These are phyloP conservation scores for Ganoderma boninense DNA, from an alignment of 1,284 basidiomycete genomes.

Conservation along the genomic window DNA sequence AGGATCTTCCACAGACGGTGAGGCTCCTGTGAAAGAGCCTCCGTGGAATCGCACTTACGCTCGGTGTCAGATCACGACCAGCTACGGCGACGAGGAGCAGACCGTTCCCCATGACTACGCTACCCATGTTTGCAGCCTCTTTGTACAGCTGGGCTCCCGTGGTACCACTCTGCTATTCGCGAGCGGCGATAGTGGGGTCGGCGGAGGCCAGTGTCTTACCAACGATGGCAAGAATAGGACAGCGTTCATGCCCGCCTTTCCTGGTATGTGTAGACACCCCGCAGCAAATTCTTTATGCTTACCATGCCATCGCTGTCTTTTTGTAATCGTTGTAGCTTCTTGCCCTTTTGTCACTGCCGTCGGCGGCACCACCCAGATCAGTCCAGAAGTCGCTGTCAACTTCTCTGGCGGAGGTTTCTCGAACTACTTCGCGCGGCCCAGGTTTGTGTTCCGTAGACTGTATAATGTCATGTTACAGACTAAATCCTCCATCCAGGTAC, in stretches of 20 bases:
- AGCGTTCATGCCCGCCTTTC: constrained; percentile 54
- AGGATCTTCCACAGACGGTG: constrained; percentile 60
- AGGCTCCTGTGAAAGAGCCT: constrained; percentile 33
- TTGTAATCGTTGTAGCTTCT: constrained; percentile 19
- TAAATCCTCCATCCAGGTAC: constrained; percentile 51
- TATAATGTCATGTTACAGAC: not conserved
- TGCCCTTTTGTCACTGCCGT: constrained; percentile 74
- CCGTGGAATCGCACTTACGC: too few species aligned
- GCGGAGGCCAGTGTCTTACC: constrained; percentile 46
- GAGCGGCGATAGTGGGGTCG: constrained; percentile 51
- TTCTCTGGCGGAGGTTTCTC: constrained; percentile 77
- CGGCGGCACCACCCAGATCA: constrained; percentile 57
- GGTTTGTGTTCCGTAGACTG: constrained; percentile 11
- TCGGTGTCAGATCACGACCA: constrained; percentile 50
- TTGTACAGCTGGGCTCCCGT: constrained; percentile 54
- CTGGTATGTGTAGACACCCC: constrained; percentile 41
- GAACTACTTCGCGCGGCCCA: constrained; percentile 59
- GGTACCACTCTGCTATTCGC: constrained; percentile 54
- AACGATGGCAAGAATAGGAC: constrained; percentile 49
- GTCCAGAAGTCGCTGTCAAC: constrained; percentile 59
- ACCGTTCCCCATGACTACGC: constrained; percentile 43
- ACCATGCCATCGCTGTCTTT: not conserved
- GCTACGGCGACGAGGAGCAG: constrained; percentile 44
- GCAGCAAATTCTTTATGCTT: not conserved
- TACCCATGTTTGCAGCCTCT: constrained; percentile 51